Evolutionary conservation across 257 asterid genomes (phyloP), one percentile per base, ranked within the genome.

Genomic region (Rauvolfia tetraphylla): DNA sequence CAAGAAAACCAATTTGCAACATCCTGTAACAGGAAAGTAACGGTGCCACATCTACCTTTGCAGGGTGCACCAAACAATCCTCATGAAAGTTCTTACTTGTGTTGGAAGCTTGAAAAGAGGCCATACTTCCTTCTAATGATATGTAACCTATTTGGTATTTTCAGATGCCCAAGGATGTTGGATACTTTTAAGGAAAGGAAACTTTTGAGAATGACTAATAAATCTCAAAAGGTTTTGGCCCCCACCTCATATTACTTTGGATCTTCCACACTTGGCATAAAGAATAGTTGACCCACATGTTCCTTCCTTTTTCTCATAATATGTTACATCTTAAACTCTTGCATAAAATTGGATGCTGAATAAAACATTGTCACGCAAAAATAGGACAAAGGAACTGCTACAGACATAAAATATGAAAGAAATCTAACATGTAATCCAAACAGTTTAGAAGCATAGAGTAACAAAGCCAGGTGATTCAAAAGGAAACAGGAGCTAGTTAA

Each of bases 1-100:
- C 68, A 56, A 73, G 20, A 72, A 67, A 72, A 22, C 41, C 27
- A 67, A 36, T 22, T 20, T 22, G 25, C 27, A 48, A 29, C 72
- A 67, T 46, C 27, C 39, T 27, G 36, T 22, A 69, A 69, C 13
- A 10, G 10, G 15, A 44, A 69, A 69, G 57, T 69, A 41, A 58
- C 33, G 42, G 17, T 10, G 17, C 22, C 7, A 65, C 14, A 73
- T 3, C 11, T 8, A 14, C 5, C 54, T n/a, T 22, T 9, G 34
- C 5, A 13, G 18, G n/a, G 51, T 44, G 72, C 44, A 75, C n/a
- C 58, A 62, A 75, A 3, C 78, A 75, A 48, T 42, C 38, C n/a
- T 7, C 23, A 29, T 49, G 34, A 8, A 34, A 65, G 5, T 65
- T 18, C 44, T 65, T 3, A 27, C 8, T 67, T 20, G 20, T 38